phyloP scores from a whole-genome alignment of 495 filamentous ascomycete species.

The Tuber aestivum region DNA sequence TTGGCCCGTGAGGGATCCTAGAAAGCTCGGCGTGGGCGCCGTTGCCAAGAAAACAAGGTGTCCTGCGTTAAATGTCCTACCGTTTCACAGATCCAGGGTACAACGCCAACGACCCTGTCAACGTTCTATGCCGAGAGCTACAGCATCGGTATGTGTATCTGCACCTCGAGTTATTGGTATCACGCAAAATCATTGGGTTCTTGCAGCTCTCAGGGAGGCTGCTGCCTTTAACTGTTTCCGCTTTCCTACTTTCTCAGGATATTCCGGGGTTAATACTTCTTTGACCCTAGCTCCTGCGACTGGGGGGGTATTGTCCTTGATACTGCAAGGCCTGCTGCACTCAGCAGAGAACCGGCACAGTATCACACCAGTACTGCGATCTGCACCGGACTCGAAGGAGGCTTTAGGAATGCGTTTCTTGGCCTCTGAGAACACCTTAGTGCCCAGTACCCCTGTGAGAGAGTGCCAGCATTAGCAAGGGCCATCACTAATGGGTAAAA shows the following conservation, averaged over 20 bases:
- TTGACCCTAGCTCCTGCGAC: neutral
- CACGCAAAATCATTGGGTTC: neutral
- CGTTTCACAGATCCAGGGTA: too few species aligned
- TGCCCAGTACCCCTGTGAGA: neutral
- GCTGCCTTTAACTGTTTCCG: neutral
- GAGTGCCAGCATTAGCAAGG: neutral
- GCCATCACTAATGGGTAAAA: neutral
- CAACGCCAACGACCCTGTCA: neutral
- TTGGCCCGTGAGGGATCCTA: neutral
- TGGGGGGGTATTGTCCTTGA: too few species aligned
- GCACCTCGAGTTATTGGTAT: neutral
- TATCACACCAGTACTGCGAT: too few species aligned
- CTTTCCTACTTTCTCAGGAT: neutral
- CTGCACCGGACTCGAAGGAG: neutral
- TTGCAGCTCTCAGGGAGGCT: neutral
- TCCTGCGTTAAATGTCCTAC: neutral
- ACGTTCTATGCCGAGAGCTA: neutral
- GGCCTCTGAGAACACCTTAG: neutral
- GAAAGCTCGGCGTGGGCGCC: neutral
- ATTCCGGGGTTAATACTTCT: neutral
- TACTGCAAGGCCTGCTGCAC: neutral
- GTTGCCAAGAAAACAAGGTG: neutral
- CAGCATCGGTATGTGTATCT: neutral
- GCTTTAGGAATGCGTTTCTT: neutral
- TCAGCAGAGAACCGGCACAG: neutral